phyloP scores from a whole-genome alignment of 2,329 filamentous ascomycete species.

The Lizonia empirigonia region DNA sequence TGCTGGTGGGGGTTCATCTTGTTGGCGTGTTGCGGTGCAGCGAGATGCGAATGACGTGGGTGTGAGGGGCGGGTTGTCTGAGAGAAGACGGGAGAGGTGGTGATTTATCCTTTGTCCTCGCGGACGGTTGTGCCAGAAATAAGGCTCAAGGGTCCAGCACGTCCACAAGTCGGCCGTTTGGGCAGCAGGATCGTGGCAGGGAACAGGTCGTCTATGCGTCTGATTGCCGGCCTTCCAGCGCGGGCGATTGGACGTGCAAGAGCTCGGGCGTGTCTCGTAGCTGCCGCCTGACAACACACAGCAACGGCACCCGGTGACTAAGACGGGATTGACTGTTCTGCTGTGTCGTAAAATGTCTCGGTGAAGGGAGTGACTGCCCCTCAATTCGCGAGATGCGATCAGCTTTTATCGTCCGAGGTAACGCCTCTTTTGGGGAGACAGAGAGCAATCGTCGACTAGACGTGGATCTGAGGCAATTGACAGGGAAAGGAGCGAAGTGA shows the following conservation, averaged over 20 bases:
- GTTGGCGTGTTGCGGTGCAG: constrained; percentile 10
- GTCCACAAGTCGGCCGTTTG: constrained; percentile 31
- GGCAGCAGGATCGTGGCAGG: constrained; percentile 38
- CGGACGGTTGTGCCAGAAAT: constrained; percentile 26
- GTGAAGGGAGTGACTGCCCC: constrained; percentile 26
- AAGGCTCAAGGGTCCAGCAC: constrained; percentile 23
- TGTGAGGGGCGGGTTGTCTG: constrained; percentile 20
- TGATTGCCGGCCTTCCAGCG: constrained; percentile 26
- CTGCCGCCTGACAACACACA: constrained; percentile 42
- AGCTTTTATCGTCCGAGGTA: constrained; percentile 43
- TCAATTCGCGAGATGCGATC: constrained; percentile 37
- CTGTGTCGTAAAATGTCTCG: constrained; percentile 3
- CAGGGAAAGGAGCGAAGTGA: not conserved
- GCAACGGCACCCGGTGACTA: constrained; percentile 9
- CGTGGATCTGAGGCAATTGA: not conserved
- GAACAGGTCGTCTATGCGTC: constrained; percentile 34
- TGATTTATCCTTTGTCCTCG: constrained; percentile 40
- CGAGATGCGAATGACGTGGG: constrained; percentile 23
- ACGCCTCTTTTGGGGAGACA: constrained; percentile 24
- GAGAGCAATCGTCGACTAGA: not conserved
- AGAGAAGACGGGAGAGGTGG: constrained; percentile 9
- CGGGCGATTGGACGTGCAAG: constrained; percentile 39
- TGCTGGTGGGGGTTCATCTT: constrained; percentile 95
- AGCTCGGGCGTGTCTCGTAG: constrained; percentile 30
- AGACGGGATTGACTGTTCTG: constrained; percentile 10